These are phyloP conservation scores for Tilletia horrida DNA, from an alignment of 1,284 basidiomycete genomes.

Conservation along the genomic window DNA sequence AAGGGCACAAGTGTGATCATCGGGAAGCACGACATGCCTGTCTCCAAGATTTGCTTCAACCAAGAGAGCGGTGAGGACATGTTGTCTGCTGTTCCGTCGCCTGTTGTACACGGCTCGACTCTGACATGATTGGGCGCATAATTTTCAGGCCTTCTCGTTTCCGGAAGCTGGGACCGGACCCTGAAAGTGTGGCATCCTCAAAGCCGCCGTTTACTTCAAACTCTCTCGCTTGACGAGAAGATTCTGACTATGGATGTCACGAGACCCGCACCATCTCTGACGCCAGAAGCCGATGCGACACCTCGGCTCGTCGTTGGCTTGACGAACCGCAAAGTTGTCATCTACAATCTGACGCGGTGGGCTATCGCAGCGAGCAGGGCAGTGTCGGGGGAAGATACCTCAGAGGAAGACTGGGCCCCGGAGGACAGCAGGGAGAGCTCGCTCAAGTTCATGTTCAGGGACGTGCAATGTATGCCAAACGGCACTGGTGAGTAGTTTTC, in stretches of 20 bases:
- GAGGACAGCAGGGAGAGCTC: slow-evolving; percentile 80
- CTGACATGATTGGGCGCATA: too few relatives aligned
- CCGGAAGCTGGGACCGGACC: slow-evolving; percentile 36
- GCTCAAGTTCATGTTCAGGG: slow-evolving; percentile 89
- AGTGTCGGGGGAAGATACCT: slow-evolving; percentile 22
- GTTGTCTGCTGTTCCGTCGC: too few relatives aligned
- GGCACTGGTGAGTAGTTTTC: slow-evolving; percentile 69
- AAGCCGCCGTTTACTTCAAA: slow-evolving; percentile 25
- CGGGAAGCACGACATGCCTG: slow-evolving; percentile 46
- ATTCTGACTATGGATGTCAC: slow-evolving; percentile 49
- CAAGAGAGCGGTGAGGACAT: slow-evolving; percentile 7
- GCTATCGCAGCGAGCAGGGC: slow-evolving; percentile 26
- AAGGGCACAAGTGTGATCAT: slow-evolving; percentile 39
- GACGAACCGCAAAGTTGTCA: slow-evolving; percentile 37
- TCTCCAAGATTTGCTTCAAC: slow-evolving; percentile 40
- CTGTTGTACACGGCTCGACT: too few relatives aligned
- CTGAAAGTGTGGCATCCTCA: slow-evolving; percentile 41
- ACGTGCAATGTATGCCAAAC: slow-evolving; percentile 83
- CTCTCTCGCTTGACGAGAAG: slow-evolving; percentile 41
- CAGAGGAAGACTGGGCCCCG: slow-evolving; percentile 33
- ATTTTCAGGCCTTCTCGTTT: slow-evolving; percentile 30
- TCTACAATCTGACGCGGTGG: slow-evolving; percentile 41
- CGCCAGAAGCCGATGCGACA: slow-evolving; percentile 22
- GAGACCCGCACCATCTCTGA: slow-evolving; percentile 24
- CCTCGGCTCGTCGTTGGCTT: slow-evolving; percentile 46